Conservation (phyloP, 2,329 filamentous ascomycete species). For the Colletotrichum sojae region DNA sequence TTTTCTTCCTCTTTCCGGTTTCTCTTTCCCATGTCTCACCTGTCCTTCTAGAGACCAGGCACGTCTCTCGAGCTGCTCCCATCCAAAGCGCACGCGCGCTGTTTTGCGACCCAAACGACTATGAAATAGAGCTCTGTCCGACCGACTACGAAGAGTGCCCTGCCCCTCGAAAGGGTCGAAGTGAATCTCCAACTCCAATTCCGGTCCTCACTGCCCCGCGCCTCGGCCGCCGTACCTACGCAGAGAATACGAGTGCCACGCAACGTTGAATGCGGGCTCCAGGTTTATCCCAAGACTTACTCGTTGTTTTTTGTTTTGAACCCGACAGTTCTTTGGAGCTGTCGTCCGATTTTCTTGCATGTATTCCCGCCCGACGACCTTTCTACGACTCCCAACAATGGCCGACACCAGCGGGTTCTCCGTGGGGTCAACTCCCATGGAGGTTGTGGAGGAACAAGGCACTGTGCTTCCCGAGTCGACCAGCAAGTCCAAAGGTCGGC, state of each 20-base stretch:
- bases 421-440: slow-evolving; percentile 33
- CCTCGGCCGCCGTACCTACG: slow-evolving; percentile 1
- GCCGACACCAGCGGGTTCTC: slow-evolving; percentile 26
- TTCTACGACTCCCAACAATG: slow-evolving; percentile 20
- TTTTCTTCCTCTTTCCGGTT: slow-evolving; percentile 22
- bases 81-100: background rate
- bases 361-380: slow-evolving; percentile 13
- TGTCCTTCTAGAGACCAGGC: slow-evolving; percentile 22
- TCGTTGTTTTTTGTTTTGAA: background rate
- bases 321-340: background rate
- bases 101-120: slow-evolving; percentile 20
- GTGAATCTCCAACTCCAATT: slow-evolving; percentile 24
- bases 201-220: slow-evolving; percentile 25
- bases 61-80: background rate
- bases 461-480: slow-evolving; percentile 48
- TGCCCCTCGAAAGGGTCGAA: slow-evolving; percentile 27
- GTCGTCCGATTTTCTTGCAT: background rate
- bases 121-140: slow-evolving; percentile 32
- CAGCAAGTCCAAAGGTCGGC: slow-evolving; percentile 76
- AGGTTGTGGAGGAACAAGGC: slow-evolving; percentile 45
- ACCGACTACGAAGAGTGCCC: slow-evolving; percentile 23
- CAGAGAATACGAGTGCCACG: slow-evolving; percentile 4
- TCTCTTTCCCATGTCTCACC: slow-evolving; percentile 25
- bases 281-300: background rate
- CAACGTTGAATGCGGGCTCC: slow-evolving; percentile 11